Evolutionary conservation across 1,284 basidiomycete species (phyloP), one percentile per base, ranked within the genome.

Genomic region (Irpex sp.): DNA sequence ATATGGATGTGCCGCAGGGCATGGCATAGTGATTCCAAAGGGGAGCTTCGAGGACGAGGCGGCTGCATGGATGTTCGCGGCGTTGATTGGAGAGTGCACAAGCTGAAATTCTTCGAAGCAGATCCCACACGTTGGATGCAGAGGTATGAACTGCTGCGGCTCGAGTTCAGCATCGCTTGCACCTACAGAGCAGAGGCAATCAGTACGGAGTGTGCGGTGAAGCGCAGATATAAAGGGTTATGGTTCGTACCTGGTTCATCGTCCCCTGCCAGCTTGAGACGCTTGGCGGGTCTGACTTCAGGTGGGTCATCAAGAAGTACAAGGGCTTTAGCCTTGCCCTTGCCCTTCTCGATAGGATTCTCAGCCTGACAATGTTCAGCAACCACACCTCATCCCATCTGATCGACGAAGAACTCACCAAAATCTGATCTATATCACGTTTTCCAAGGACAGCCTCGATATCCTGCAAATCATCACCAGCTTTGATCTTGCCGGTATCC

Each of bases 71-170:
- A 74, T 73, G 4, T 69, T 64, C 1, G 77, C 66, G 0, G 78
- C 78, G 4, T 69, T 66, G 19, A 76, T 65, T 1, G 78, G 78
- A 4, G 77, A 77, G 62, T 77, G 63, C 0, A 77, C 78, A 8
- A 65, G 65, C 48, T 76, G 73, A 63, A 78, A 77, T 2, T 74
- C 63, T 51, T 80, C 78, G 63, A 78, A 70, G 69, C 79, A 80
- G 49, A 80, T 79, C 3, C 77, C 77, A 60, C 79, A 80, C 1
- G 47, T 72, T 0, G 71, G 69, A 58, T 71, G 58, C 13, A 47
- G 58, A 13, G 56, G 48, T 19, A 40, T 11, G 49, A 48, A 36
- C 21, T 34, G 65, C 34, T 62, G 64, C 52, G 48, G 52, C 38
- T 51, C 55, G 19, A 26, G 26, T 26, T 26, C 26, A 26, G 26